Evolutionary conservation across 139 green algal genomes (phyloP).

Genomic region (Chlamydomonas schloesseri): DNA sequence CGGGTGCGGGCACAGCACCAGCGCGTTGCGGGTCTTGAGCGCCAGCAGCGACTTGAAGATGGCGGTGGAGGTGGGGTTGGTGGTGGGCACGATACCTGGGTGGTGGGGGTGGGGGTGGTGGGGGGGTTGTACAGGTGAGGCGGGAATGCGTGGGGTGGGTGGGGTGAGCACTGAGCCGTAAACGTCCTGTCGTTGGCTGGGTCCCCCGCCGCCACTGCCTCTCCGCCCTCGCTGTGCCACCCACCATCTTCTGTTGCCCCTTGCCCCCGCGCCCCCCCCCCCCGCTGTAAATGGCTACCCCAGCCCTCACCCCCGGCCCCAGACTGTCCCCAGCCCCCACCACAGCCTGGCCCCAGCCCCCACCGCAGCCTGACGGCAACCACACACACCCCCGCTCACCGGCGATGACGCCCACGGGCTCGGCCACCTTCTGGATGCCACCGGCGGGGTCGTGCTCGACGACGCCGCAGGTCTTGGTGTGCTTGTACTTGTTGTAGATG

Average conservation of each 20-base stretch:
- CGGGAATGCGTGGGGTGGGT: not conserved
- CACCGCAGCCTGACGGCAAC: not conserved
- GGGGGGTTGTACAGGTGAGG: too few relatives aligned
- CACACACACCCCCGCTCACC: constrained; percentile 9
- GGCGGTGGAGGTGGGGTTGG: constrained; percentile 74
- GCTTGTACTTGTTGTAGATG: constrained; percentile 87
- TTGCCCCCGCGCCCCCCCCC: too few relatives aligned
- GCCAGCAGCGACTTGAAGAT: constrained; percentile 81
- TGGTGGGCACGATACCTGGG: constrained; percentile 77
- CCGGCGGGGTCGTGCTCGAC: constrained; percentile 66
- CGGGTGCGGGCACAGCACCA: constrained; percentile 77
- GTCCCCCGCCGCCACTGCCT: too few relatives aligned
- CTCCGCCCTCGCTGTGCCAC: too few relatives aligned
- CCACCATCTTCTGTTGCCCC: too few relatives aligned
- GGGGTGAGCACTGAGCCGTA: too few relatives aligned
- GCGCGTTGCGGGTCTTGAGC: constrained; percentile 80
- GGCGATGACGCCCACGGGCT: constrained; percentile 72
- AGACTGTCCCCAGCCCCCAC: too few relatives aligned
- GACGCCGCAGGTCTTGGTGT: constrained; percentile 78
- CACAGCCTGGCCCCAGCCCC: too few relatives aligned
- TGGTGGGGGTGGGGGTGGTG: not conserved
- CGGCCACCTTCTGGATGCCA: constrained; percentile 68
- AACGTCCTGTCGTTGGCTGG: too few relatives aligned
- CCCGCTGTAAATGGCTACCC: too few relatives aligned
- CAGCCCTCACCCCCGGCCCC: too few relatives aligned